Percentiles rank a stretch among this genome's conserved stretches.
These are phyloP conservation scores for Penicillium lividum DNA, from an alignment of 495 filamentous ascomycete species.

Conservation along the genomic window DNA sequence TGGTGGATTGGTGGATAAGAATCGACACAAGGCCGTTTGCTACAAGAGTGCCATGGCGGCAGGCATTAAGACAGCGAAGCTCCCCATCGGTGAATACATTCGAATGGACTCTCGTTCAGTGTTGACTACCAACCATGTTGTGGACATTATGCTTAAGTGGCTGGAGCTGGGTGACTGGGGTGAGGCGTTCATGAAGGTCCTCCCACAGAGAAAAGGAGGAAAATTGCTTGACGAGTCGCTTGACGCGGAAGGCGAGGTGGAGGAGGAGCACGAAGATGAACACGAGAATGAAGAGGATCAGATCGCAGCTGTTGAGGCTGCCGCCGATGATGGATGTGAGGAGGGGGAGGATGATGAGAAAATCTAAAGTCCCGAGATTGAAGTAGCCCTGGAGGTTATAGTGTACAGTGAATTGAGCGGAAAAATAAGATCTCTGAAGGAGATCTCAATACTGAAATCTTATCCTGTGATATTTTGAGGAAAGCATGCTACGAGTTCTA, in stretches of 20 bases:
- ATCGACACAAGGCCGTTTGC: slow-evolving; percentile 91
- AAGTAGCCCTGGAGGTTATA: too few relatives aligned
- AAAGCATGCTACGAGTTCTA: too few relatives aligned
- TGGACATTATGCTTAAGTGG: slow-evolving; percentile 95
- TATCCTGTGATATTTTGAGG: too few relatives aligned
- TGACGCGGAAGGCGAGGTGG: slow-evolving; percentile 25
- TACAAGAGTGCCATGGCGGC: slow-evolving; percentile 74
- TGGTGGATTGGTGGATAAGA: slow-evolving; percentile 92
- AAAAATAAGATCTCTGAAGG: too few relatives aligned
- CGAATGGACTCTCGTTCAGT: slow-evolving; percentile 81
- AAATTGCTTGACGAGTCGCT: slow-evolving; percentile 41
- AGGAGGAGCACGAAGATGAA: slow-evolving; percentile 31
- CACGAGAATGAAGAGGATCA: slow-evolving; percentile 32
- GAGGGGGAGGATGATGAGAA: neutral
- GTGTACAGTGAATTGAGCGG: too few relatives aligned
- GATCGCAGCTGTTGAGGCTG: slow-evolving; percentile 8
- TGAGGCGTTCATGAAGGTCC: slow-evolving; percentile 78
- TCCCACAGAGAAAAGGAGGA: slow-evolving; percentile 84
- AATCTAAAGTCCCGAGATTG: too few relatives aligned
- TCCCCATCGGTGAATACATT: slow-evolving; percentile 92
- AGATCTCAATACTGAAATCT: too few relatives aligned
- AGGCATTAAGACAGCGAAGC: slow-evolving; percentile 80
- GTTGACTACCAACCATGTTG: slow-evolving; percentile 89
- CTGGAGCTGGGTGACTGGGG: slow-evolving; percentile 87
- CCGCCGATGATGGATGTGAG: slow-evolving; percentile 11